Base-by-base conservation (phyloP, 805 yeast genomes). In the Starmerella cellae region DNA sequence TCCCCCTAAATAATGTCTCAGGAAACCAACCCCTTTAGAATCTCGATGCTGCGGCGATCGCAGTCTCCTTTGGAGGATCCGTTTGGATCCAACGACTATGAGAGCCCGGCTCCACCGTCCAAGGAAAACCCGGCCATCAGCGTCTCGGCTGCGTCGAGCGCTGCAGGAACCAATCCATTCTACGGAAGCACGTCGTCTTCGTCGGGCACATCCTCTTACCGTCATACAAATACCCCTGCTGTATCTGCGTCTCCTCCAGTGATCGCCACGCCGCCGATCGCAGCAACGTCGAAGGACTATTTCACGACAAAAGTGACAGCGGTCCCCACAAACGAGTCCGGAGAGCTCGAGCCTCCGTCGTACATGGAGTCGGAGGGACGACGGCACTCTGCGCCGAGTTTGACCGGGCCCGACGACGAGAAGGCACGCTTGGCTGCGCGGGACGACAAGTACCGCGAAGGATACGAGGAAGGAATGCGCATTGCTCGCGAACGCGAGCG, bases 61-160 rank as follows among this genome's bases (percentile, higher is more conserved):
- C 50, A 50, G 39, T 54, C 59, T 21, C 60, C 60, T 11, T 43
- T 50, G 35, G 59, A 55, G 23, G 56, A 38, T 29, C 44, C 47
- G 13, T 44, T 39, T 24, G 37, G 19, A 19, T 30, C 42, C 17
- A 9, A 21, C n/a, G 19, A 29, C 14, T 14, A 9, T 27, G 30
- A 24, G 17, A 39, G 37, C 14, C n/a, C n/a, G n/a, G 14, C 22
- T 8, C 35, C 35, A 31, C 11, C 8, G 38, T 13, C 10, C 16
- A 13, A 16, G 29, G 9, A 26, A 11, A 16, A 5, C 11, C 34
- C 34, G 5, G 16, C 21, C 6, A 6, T 16, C 21, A 11, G 6
- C 32, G 32, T 9, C 32, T 6, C 17, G 17, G 5, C 17, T 14
- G 17, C 32, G 6, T 10, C 10, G 16, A 13, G n/a, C 8, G 21